These are phyloP conservation scores for Apodospora peruviana DNA, from an alignment of 495 filamentous ascomycete species.

Conservation along the genomic window DNA sequence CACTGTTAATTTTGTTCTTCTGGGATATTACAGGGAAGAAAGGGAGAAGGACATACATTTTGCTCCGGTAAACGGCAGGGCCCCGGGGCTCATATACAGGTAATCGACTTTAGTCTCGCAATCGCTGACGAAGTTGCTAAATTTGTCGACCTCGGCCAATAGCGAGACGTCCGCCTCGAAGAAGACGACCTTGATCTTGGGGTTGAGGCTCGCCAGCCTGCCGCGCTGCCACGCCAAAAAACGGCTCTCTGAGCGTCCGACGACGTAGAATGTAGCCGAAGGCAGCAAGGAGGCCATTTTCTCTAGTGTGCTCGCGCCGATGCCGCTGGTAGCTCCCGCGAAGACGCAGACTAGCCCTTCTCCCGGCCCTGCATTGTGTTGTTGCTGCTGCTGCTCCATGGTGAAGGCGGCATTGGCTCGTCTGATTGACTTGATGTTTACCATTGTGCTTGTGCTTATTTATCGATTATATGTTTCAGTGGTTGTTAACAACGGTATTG, in stretches of 20 bases:
- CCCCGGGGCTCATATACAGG: slow-evolving; percentile 18
- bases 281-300: slow-evolving; percentile 15
- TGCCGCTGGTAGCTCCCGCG: slow-evolving; percentile 22
- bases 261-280: slow-evolving; percentile 18
- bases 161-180: slow-evolving; percentile 17
- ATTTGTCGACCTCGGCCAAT: slow-evolving; percentile 14
- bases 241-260: slow-evolving; percentile 9
- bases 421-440: neutral
- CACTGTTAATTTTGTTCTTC: neutral
- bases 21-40: neutral
- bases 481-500: too few relatives aligned
- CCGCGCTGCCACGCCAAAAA: slow-evolving; percentile 6
- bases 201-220: slow-evolving; percentile 6
- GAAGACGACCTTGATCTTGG: slow-evolving; percentile 10
- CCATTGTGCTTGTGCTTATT: too few relatives aligned
- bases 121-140: slow-evolving; percentile 2
- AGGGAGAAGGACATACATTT: neutral
- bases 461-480: neutral
- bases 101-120: slow-evolving; percentile 14
- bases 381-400: slow-evolving; percentile 1
- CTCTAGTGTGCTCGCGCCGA: slow-evolving; percentile 15
- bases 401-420: slow-evolving; percentile 13
- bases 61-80: slow-evolving; percentile 5
- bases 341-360: slow-evolving; percentile 20
- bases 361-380: too few relatives aligned